Base-by-base conservation (phyloP, 306 rosid genomes). In the Adenanthera pavonina region DNA sequence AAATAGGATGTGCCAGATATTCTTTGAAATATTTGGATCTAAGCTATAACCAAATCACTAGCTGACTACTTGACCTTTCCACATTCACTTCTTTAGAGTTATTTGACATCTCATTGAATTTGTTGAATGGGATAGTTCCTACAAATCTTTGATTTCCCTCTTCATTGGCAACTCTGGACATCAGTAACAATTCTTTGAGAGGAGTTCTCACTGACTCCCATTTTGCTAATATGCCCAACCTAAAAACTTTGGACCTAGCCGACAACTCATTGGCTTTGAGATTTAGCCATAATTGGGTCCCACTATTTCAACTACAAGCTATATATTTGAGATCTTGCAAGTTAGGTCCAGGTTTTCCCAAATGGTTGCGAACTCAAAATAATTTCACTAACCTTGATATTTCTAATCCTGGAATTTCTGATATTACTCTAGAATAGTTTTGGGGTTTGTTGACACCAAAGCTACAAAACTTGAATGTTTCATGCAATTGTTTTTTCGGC, bases 11-110 rank as follows among this genome's bases (percentile, higher is more conserved):
- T 30, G 25, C 59, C 1, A 47, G 25, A 25, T 12, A 0, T 6
- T 60, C 78, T 2, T 20, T 77, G 16, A 73, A 76, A 56, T 1
- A n/a, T 47, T 48, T 82, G 57, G 46, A 70, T 12, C 30, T 82
- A 19, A 8, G 48, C 2, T 0, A 0, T 7, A 82, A 82, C 34
- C 56, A 53, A 25, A 40, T 44, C 8, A 67, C 15, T 3, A 83
- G 85, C 15, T 70, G 30, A 12, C 1, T 81, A 0, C 51, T 72
- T 13, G 15, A 47, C 34, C 19, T 65, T 35, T 56, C 84, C 2
- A 35, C 8, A 0, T 70, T 74, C 43, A 1, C 67, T 25, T 60
- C 79, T 33, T 67, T 74, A 35, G 14, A 13, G 43, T 7, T 0
- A 1, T 60, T 80, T 6, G 8, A 12, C 30, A 33, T 71, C 7